phyloP scores from a whole-genome alignment of 2,329 filamentous ascomycete genomes.

The Zymoseptoria tritici region DNA sequence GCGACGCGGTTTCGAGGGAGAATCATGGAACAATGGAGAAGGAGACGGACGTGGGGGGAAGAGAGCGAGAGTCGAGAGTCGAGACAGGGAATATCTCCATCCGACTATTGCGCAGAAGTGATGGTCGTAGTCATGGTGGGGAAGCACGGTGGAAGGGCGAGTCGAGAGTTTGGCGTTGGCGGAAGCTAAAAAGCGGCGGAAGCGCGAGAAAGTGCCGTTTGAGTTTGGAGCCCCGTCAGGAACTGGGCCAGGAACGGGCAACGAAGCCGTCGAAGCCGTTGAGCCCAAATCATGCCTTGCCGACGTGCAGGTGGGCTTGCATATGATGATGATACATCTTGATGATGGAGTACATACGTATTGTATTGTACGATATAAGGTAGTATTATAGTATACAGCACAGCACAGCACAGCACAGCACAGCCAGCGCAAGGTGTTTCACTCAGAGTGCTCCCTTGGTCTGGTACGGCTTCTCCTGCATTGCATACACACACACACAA shows the following conservation, averaged over 20 bases:
- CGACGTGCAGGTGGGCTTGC: background rate
- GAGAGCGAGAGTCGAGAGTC: too few species aligned
- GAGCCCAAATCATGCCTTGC: background rate
- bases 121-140: slow-evolving; percentile 2
- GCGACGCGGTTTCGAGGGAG: background rate
- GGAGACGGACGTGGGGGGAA: background rate
- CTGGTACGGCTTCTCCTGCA: background rate
- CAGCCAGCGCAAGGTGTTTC: background rate
- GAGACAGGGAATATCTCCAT: background rate
- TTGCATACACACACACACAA: background rate
- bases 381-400: too few species aligned
- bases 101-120: background rate
- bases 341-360: background rate
- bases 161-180: slow-evolving; percentile 3
- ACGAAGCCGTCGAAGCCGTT: background rate
- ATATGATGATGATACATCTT: background rate
- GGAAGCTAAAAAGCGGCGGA: slow-evolving; percentile 1
- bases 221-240: too few species aligned
- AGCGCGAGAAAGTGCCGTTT: background rate
- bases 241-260: too few species aligned
- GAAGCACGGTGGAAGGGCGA: background rate
- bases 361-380: background rate
- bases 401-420: too few species aligned
- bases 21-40: background rate
- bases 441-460: background rate